Percentiles rank a stretch among this genome's conserved stretches.
phyloP scores from a whole-genome alignment of 1,284 basidiomycete genomes.

The Abortiporus biennis region DNA sequence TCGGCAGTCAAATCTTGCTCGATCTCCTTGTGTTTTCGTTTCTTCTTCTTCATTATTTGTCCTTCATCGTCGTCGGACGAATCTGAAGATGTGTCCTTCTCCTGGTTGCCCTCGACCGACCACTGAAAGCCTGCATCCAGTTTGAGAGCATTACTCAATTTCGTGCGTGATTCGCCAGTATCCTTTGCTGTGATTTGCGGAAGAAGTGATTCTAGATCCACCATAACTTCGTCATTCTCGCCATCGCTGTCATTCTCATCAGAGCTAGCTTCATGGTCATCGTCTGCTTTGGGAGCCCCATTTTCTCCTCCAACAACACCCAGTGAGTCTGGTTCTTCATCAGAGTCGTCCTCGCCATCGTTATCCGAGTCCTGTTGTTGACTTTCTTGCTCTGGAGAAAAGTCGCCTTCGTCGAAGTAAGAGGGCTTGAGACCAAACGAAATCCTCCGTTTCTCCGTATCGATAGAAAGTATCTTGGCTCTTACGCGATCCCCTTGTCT shows the following conservation, averaged over 20 bases:
- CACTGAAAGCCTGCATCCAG: conserved; percentile 66
- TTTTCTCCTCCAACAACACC: conserved; percentile 21
- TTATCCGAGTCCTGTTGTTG: conserved; percentile 19
- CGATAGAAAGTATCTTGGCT: conserved; percentile 71
- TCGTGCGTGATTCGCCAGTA: conserved; percentile 5
- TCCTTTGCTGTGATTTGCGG: neutral
- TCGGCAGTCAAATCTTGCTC: conserved; percentile 82
- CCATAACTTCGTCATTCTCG: conserved; percentile 31
- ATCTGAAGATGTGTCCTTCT: conserved; percentile 30
- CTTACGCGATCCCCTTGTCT: conserved; percentile 84
- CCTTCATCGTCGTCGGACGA: conserved; percentile 47
- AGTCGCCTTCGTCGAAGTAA: conserved; percentile 64
- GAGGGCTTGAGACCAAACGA: conserved; percentile 90
- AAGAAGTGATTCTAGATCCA: too few relatives aligned
- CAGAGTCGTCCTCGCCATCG: conserved; percentile 24
- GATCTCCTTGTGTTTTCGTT: conserved; percentile 63
- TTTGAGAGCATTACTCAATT: conserved; percentile 31
- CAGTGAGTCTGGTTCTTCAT: conserved; percentile 26
- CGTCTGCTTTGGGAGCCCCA: conserved; percentile 18
- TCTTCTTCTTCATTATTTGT: conserved; percentile 50
- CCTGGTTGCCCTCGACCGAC: conserved; percentile 37
- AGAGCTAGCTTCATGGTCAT: conserved; percentile 21
- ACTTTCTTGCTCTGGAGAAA: conserved; percentile 28
- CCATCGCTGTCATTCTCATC: conserved; percentile 9
- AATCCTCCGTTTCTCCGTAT: conserved; percentile 72